Conservation (phyloP, 2,329 filamentous ascomycete species). For the Exophiala xenobiotica region DNA sequence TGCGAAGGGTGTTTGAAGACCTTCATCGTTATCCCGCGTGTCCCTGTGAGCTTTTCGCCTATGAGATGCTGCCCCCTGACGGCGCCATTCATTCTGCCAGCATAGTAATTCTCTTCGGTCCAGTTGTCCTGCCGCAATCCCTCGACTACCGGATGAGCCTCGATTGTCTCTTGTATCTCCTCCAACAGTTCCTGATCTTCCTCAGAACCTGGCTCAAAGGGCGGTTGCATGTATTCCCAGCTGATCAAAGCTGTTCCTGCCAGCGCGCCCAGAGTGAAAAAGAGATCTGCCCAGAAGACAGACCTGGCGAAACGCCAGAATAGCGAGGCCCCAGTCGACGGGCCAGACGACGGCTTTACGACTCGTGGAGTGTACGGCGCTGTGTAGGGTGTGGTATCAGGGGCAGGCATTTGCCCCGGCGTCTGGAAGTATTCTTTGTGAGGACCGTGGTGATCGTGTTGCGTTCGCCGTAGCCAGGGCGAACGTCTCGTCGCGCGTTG, state of each 20-base stretch:
- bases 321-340: constrained; percentile 11
- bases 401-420: constrained; percentile 27
- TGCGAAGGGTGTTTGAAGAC: constrained; percentile 65
- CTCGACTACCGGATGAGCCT: constrained; percentile 40
- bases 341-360: not conserved
- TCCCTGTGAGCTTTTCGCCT: constrained; percentile 42
- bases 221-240: constrained; percentile 31
- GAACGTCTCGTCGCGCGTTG: not conserved
- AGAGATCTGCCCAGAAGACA: constrained; percentile 22
- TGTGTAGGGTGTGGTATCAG: constrained; percentile 23
- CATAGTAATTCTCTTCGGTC: constrained; percentile 37
- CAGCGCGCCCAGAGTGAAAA: constrained; percentile 16
- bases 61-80: constrained; percentile 34
- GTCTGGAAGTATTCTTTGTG: constrained; percentile 34
- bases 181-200: constrained; percentile 36
- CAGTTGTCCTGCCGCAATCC: constrained; percentile 40
- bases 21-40: constrained; percentile 41
- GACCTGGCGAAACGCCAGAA: constrained; percentile 19
- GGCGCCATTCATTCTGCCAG: not conserved
- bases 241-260: constrained; percentile 29
- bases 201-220: constrained; percentile 35
- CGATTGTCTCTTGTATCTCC: constrained; percentile 35
- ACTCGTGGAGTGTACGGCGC: constrained; percentile 1
- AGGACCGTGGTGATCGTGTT: constrained; percentile 26
- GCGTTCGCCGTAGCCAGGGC: constrained; percentile 7